phyloP scores from a whole-genome alignment of 805 yeast species.

The Sugiyamaella smithiae region DNA sequence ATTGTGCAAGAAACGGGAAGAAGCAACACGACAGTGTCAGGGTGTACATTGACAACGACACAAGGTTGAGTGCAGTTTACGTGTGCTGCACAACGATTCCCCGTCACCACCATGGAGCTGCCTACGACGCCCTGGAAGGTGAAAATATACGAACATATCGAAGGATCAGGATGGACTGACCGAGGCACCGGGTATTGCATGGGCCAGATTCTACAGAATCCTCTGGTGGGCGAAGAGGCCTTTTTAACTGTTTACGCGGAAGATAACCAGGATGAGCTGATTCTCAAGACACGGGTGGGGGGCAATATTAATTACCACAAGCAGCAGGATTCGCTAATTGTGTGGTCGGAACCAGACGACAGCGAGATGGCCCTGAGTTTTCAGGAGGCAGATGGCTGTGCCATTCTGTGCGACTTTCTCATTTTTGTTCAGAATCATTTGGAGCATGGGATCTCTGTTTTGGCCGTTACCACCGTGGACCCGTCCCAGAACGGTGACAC shows the following conservation, averaged over 20 bases:
- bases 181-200: conserved; percentile 88
- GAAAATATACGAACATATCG: conserved; percentile 74
- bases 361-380: conserved; percentile 82
- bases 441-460: conserved; percentile 66
- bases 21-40: background rate
- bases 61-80: background rate
- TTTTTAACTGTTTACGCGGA: conserved; percentile 79
- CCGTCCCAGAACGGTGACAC: conserved; percentile 28
- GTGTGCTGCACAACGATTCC: background rate
- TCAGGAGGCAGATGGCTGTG: conserved; percentile 89
- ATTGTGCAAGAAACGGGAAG: too few relatives aligned
- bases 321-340: conserved; percentile 90
- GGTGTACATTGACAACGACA: background rate
- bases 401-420: conserved; percentile 75
- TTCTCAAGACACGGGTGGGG: conserved; percentile 64
- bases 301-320: conserved; percentile 83
- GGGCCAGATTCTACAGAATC: conserved; percentile 52
- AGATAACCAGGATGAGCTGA: conserved; percentile 51
- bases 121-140: conserved; percentile 67
- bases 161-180: conserved; percentile 84
- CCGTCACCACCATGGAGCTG: conserved; percentile 22
- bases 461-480: conserved; percentile 57
- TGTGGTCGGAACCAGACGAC: conserved; percentile 79
- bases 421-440: conserved; percentile 59
- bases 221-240: conserved; percentile 19